These are phyloP conservation scores for Chaetomiaceae sp. DNA, from an alignment of 2,329 filamentous ascomycete genomes.

Conservation along the genomic window DNA sequence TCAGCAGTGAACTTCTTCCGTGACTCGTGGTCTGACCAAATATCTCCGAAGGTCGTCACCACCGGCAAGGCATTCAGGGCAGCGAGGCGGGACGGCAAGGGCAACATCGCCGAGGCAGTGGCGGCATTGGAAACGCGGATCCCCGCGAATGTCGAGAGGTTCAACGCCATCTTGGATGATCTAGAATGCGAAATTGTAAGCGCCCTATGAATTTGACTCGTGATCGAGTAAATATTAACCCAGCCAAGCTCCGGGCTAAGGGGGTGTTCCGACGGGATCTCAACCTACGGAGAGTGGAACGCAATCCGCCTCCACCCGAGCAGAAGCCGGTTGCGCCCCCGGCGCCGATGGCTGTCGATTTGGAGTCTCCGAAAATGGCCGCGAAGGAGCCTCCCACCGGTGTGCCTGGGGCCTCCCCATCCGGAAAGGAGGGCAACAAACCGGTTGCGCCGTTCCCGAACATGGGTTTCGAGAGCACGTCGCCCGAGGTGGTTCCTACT, in stretches of 20 bases:
- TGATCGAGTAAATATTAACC: too few species aligned
- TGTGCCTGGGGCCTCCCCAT: slow-evolving; percentile 20
- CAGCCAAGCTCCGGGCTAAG: slow-evolving; percentile 49
- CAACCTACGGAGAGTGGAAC: slow-evolving; percentile 33
- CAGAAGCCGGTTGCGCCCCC: slow-evolving; percentile 17
- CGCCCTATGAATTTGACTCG: too few species aligned
- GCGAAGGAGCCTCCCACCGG: slow-evolving; percentile 3
- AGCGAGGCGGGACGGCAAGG: slow-evolving; percentile 10
- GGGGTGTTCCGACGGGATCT: slow-evolving; percentile 51
- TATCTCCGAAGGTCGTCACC: slow-evolving; percentile 9
- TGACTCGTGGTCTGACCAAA: neutral
- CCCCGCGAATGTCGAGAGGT: slow-evolving; percentile 10
- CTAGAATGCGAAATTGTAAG: slow-evolving; percentile 19
- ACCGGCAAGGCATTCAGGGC: slow-evolving; percentile 16
- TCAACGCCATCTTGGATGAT: slow-evolving; percentile 15
- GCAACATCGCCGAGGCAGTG: slow-evolving; percentile 5
- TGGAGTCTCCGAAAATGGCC: slow-evolving; percentile 15
- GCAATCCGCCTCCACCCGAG: slow-evolving; percentile 20
- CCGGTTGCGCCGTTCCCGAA: slow-evolving; percentile 50
- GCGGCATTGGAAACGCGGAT: slow-evolving; percentile 11
- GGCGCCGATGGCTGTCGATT: slow-evolving; percentile 21
- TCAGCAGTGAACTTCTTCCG: neutral
- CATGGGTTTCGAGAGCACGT: slow-evolving; percentile 44
- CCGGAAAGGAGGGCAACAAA: slow-evolving; percentile 33
- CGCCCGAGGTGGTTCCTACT: slow-evolving; percentile 15